phyloP scores from a whole-genome alignment of 768 basidiomycete genomes.

The Tylopilus subfusipes region DNA sequence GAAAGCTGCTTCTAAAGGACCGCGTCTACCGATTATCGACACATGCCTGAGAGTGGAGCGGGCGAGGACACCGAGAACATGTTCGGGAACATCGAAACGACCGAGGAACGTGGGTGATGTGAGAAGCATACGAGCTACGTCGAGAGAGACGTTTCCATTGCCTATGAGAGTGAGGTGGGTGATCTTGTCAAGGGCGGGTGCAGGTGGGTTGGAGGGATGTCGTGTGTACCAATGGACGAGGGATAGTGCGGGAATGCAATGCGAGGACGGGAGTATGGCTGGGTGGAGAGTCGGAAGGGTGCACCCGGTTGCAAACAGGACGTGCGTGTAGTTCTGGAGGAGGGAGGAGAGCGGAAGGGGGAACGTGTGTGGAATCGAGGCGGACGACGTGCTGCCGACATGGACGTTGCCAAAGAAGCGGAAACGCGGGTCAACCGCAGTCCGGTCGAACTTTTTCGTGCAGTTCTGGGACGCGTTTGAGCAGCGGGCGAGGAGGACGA shows the following conservation, averaged over 20 bases:
- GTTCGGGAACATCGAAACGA: constrained; percentile 73
- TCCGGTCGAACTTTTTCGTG: constrained; percentile 87
- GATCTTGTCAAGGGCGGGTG: constrained; percentile 62
- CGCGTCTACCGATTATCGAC: constrained; percentile 80
- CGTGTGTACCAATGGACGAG: constrained; percentile 97
- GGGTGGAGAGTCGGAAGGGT: constrained; percentile 59
- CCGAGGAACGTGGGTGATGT: constrained; percentile 58
- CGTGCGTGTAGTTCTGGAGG: constrained; percentile 72
- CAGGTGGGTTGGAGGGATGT: constrained; percentile 66
- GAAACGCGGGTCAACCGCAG: constrained; percentile 76
- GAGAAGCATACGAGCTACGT: constrained; percentile 87
- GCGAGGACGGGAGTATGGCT: constrained; percentile 43
- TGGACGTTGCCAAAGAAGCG: constrained; percentile 91
- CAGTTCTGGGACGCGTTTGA: constrained; percentile 67
- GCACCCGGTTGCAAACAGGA: constrained; percentile 87
- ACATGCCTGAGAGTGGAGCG: constrained; percentile 68
- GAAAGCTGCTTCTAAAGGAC: constrained; percentile 85
- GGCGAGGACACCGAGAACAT: constrained; percentile 65
- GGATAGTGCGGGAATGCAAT: constrained; percentile 70
- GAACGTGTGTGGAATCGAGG: constrained; percentile 50
- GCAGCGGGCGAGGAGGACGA: constrained; percentile 2
- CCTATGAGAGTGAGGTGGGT: constrained; percentile 83
- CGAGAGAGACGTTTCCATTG: constrained; percentile 92
- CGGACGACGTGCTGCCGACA: constrained; percentile 36
- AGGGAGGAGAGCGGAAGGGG: constrained; percentile 60